A percentile compares a stretch with the other conserved stretches of the same genome.
Conservation (phyloP, 2,329 filamentous ascomycete species). For the Aspergillus ochraceus region DNA sequence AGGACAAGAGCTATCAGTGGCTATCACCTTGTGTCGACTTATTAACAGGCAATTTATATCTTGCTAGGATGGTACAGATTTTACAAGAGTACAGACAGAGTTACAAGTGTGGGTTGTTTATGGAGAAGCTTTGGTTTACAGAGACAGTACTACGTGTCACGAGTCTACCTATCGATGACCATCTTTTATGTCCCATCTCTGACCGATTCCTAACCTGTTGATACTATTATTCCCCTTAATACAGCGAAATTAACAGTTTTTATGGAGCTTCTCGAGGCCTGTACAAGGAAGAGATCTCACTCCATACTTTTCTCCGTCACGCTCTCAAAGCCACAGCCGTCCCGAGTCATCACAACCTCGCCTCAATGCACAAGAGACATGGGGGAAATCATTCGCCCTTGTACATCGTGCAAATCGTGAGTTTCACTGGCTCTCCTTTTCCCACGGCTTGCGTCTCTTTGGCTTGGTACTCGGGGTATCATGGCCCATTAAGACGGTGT, state of each 20-base stretch:
- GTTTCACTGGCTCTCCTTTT: slow-evolving; percentile 52
- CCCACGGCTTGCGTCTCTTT: slow-evolving; percentile 75
- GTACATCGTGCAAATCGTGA: slow-evolving; percentile 26
- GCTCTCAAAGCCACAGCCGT: too few species aligned
- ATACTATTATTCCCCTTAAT: background rate
- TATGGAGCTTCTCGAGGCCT: background rate
- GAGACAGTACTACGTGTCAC: slow-evolving; percentile 7
- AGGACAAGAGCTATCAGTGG: background rate
- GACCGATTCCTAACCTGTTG: slow-evolving; percentile 6
- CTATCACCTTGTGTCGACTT: background rate
- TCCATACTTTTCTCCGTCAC: too few species aligned
- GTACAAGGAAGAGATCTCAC: background rate
- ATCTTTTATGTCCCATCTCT: slow-evolving; percentile 11
- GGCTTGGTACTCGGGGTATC: slow-evolving; percentile 57
- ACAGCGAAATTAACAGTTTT: background rate
- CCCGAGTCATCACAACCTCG: background rate
- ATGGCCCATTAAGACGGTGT: slow-evolving; percentile 71
- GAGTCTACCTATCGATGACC: slow-evolving; percentile 1
- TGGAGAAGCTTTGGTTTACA: slow-evolving; percentile 20
- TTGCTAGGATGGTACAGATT: slow-evolving; percentile 20
- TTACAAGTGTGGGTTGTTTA: slow-evolving; percentile 19
- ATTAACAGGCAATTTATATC: slow-evolving; percentile 14
- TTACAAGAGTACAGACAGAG: slow-evolving; percentile 13
- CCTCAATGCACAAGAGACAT: background rate
- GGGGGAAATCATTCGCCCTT: background rate